Evolutionary conservation across 805 yeast species (phyloP).

Genomic region (Suhomyces kilbournensis): DNA sequence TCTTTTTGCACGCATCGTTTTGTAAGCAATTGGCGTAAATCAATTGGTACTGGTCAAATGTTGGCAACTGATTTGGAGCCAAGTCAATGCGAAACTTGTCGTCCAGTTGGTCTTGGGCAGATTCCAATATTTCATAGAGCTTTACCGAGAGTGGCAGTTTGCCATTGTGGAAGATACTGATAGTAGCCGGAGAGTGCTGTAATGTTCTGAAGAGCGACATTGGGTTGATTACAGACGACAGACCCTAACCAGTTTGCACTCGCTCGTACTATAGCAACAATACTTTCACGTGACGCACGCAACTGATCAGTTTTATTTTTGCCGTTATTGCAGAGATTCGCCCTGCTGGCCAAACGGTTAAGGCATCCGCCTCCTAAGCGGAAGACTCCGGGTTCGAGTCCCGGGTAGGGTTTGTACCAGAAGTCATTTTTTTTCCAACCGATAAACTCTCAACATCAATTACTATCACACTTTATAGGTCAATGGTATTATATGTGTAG

Average conservation of each 20-base stretch:
- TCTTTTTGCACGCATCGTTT: constrained; percentile 22
- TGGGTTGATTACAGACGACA: too few species aligned
- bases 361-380: constrained; percentile 48
- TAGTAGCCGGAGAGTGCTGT: constrained; percentile 40
- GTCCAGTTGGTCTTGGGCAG: constrained; percentile 30
- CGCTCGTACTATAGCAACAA: too few species aligned
- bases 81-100: constrained; percentile 35
- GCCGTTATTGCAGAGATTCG: constrained; percentile 11
- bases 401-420: constrained; percentile 29
- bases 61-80: constrained; percentile 39
- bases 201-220: constrained; percentile 43
- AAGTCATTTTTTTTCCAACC: neutral
- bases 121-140: constrained; percentile 29
- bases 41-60: constrained; percentile 37
- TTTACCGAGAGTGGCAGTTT: constrained; percentile 30
- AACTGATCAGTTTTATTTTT: neutral
- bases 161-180: constrained; percentile 40
- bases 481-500: neutral
- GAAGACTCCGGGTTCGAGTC: constrained; percentile 40
- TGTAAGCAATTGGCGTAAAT: constrained; percentile 27
- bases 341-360: constrained; percentile 55
- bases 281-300: neutral
- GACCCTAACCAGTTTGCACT: too few species aligned
- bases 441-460: neutral
- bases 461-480: neutral